A percentile compares a stretch with the other conserved stretches of the same genome.
phyloP scores from a whole-genome alignment of 805 yeast species.

The Saturnispora silvae region DNA sequence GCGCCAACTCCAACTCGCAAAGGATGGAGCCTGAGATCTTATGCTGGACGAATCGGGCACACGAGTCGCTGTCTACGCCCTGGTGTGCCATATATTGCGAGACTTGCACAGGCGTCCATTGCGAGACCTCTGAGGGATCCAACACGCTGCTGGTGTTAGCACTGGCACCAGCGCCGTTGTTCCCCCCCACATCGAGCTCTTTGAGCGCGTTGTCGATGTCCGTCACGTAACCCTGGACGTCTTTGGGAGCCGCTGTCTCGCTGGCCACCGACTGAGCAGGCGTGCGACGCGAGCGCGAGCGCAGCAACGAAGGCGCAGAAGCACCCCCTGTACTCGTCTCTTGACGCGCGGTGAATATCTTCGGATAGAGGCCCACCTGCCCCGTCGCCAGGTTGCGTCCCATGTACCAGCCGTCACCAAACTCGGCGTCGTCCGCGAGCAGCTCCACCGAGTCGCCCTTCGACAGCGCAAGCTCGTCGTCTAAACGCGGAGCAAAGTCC shows the following conservation, averaged over 20 bases:
- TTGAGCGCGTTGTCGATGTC: conserved; percentile 65
- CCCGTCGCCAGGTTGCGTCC: conserved; percentile 67
- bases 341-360: conserved; percentile 54
- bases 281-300: conserved; percentile 51
- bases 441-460: conserved; percentile 84
- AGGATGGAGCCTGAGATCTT: conserved; percentile 82
- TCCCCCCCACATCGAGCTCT: conserved; percentile 35
- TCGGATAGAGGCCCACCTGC: conserved; percentile 83
- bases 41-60: conserved; percentile 74
- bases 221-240: conserved; percentile 37
- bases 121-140: conserved; percentile 28
- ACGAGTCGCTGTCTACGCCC: conserved; percentile 67
- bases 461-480: conserved; percentile 74
- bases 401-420: conserved; percentile 95
- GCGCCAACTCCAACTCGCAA: conserved; percentile 73
- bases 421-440: conserved; percentile 85
- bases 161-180: no score
- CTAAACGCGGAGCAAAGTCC: conserved; percentile 77
- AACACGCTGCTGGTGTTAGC: not conserved
- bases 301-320: conserved; percentile 32
- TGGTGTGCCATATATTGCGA: conserved; percentile 59
- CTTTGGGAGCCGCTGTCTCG: conserved; percentile 4
- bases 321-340: no score
- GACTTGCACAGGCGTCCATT: conserved; percentile 86
- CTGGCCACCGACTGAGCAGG: conserved; percentile 19